Evolutionary conservation across 169 alveolate genomes (phyloP).

Genomic region (Babesia caballi): DNA sequence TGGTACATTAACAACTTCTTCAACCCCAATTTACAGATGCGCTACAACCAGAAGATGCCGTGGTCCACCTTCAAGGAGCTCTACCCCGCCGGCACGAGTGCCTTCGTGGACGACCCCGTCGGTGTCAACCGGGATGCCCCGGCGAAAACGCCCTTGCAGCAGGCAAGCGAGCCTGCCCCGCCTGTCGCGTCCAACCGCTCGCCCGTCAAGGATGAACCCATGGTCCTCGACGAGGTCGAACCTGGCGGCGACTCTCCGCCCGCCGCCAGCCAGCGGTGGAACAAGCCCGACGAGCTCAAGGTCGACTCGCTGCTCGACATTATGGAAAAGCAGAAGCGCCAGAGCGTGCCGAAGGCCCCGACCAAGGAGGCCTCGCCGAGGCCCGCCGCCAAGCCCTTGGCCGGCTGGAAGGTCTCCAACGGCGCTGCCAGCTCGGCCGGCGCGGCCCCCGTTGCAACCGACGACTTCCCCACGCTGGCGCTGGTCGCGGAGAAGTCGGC

Average conservation of each 20-base stretch:
- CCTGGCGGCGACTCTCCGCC: background rate
- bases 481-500: conserved; percentile 25
- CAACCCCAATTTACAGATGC: conserved; percentile 67
- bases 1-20: conserved; percentile 76
- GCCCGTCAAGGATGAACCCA: background rate
- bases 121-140: conserved; percentile 13
- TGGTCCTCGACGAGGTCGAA: background rate
- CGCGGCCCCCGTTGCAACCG: conserved; percentile 35
- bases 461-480: conserved; percentile 61
- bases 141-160: background rate
- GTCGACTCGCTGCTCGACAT: conserved; percentile 58
- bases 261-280: conserved; percentile 34
- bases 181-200: background rate
- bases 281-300: conserved; percentile 47
- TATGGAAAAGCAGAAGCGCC: conserved; percentile 63
- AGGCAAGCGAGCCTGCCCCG: background rate
- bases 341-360: conserved; percentile 8
- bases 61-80: conserved; percentile 74
- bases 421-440: background rate
- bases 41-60: conserved; percentile 72
- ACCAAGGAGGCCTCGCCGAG: background rate
- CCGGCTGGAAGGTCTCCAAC: conserved; percentile 54
- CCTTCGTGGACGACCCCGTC: conserved; percentile 66
- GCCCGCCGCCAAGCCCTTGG: conserved; percentile 12
- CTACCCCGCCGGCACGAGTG: conserved; percentile 60